phyloP scores from a whole-genome alignment of 1,284 basidiomycete genomes.

The Violaceomyces palustris region DNA sequence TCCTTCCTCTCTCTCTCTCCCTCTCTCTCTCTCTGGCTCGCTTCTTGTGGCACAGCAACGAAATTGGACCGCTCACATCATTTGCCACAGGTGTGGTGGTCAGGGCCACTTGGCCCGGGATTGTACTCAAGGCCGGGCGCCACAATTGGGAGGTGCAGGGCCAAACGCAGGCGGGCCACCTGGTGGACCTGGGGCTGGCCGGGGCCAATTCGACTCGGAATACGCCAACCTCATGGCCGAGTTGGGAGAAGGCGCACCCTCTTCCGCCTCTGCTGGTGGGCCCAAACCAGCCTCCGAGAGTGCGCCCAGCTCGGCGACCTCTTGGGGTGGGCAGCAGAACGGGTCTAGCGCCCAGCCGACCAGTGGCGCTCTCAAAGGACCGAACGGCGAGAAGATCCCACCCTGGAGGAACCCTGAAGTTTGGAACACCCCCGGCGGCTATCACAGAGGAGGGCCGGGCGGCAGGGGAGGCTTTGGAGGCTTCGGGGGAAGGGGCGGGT shows the following conservation, averaged over 20 bases:
- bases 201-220: slow-evolving; percentile 77
- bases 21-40: no score
- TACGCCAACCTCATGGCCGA: slow-evolving; percentile 97
- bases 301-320: no score
- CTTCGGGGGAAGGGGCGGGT: background rate
- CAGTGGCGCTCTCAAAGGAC: slow-evolving; percentile 19
- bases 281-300: no score
- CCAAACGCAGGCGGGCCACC: slow-evolving; percentile 67
- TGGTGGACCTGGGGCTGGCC: slow-evolving; percentile 57
- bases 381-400: slow-evolving; percentile 48
- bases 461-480: background rate
- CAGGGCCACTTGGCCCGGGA: slow-evolving; percentile 51
- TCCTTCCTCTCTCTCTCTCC: no score
- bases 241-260: slow-evolving; percentile 67
- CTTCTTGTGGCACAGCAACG: no score
- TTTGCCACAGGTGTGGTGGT: slow-evolving; percentile 50
- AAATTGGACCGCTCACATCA: slow-evolving; percentile 49
- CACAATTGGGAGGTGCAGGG: no score
- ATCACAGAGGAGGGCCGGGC: slow-evolving; percentile 1
- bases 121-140: slow-evolving; percentile 34
- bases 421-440: slow-evolving; percentile 35
- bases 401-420: slow-evolving; percentile 50
- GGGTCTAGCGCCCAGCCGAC: no score
- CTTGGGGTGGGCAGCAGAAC: no score
- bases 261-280: slow-evolving; percentile 6